phyloP scores from a whole-genome alignment of 2,329 filamentous ascomycete species.

The Venturia pyrina region DNA sequence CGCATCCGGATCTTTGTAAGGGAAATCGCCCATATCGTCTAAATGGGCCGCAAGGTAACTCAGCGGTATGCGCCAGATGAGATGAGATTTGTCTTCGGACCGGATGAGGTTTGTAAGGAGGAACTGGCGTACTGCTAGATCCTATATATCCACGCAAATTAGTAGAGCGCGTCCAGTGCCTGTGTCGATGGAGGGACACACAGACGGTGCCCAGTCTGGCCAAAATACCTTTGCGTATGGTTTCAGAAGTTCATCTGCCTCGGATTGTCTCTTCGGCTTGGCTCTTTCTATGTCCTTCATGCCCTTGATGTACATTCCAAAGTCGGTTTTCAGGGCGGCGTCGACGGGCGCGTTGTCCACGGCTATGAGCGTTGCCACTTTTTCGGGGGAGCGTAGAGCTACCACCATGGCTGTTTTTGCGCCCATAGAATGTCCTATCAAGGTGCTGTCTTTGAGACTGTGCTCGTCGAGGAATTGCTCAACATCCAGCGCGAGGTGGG shows the following conservation, averaged over 20 bases:
- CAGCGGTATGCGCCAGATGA: slow-evolving; percentile 74
- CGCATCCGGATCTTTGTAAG: slow-evolving; percentile 63
- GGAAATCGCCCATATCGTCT: slow-evolving; percentile 76
- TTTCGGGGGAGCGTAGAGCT: slow-evolving; percentile 58
- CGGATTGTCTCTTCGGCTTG: slow-evolving; percentile 55
- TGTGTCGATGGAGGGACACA: slow-evolving; percentile 1
- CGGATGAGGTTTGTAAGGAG: slow-evolving; percentile 73
- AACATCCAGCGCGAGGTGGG: slow-evolving; percentile 72
- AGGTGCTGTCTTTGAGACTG: slow-evolving; percentile 55
- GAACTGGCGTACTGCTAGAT: slow-evolving; percentile 76
- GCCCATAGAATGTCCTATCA: slow-evolving; percentile 96
- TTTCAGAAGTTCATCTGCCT: slow-evolving; percentile 70
- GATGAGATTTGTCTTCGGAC: slow-evolving; percentile 35
- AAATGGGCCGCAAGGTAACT: slow-evolving; percentile 57
- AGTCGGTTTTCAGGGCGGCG: slow-evolving; percentile 61
- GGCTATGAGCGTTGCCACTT: slow-evolving; percentile 62
- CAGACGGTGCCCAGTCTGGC: slow-evolving; percentile 6
- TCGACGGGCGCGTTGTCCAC: slow-evolving; percentile 92
- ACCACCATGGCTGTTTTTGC: slow-evolving; percentile 89
- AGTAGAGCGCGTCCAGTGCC: not conserved
- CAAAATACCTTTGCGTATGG: slow-evolving; percentile 56
- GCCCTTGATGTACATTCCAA: slow-evolving; percentile 68
- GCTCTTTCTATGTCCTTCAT: slow-evolving; percentile 74
- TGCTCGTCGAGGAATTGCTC: slow-evolving; percentile 67
- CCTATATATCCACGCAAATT: slow-evolving; percentile 28